Evolutionary conservation across 139 green algal species (phyloP).

Genomic region (Volvox reticuliferus): DNA sequence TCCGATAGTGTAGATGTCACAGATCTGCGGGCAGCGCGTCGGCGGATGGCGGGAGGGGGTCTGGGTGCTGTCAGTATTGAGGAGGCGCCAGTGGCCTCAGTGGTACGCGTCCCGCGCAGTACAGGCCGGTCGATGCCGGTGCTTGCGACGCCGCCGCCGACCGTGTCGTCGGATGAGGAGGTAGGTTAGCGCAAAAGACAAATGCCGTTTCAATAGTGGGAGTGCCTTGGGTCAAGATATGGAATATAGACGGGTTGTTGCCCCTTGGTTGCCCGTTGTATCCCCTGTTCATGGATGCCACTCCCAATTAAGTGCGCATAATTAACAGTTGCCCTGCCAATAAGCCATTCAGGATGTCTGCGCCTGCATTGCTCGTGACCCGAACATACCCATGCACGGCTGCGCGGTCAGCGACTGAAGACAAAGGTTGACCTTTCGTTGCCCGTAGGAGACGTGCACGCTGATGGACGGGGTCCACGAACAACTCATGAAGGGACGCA

Average conservation of each 20-base stretch:
- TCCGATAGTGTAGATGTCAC: conserved; percentile 17
- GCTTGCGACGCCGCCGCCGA: neutral
- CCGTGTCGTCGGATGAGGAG: neutral
- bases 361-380: too few relatives aligned
- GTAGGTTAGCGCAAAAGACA: neutral
- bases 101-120: neutral
- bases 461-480: neutral
- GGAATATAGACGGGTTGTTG: neutral
- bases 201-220: neutral
- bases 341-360: too few relatives aligned
- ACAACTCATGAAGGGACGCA: neutral
- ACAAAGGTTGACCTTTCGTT: neutral
- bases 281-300: neutral
- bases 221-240: neutral
- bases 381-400: too few relatives aligned
- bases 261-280: too few relatives aligned
- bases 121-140: neutral
- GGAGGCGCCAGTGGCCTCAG: neutral
- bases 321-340: too few relatives aligned
- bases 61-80: neutral
- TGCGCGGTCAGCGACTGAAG: neutral
- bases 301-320: neutral
- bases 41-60: neutral
- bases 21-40: neutral
- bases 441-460: neutral